phyloP scores from a whole-genome alignment of 2,329 filamentous ascomycete species.

The Fusarium armeniacum region DNA sequence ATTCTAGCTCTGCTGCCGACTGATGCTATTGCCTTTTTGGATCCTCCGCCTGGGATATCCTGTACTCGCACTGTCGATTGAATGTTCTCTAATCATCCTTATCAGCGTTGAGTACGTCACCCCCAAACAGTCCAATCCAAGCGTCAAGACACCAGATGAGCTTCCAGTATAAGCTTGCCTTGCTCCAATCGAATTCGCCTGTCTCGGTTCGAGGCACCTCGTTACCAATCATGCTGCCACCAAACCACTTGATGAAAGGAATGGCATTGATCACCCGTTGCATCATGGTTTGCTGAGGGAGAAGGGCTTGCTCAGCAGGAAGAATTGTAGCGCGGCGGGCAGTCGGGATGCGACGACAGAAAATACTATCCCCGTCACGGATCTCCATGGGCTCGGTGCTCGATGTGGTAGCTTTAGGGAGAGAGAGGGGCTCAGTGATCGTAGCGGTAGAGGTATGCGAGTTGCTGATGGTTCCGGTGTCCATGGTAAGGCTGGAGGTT shows the following conservation, averaged over 20 bases:
- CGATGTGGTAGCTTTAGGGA: conserved; percentile 38
- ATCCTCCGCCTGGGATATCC: conserved; percentile 8
- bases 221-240: conserved; percentile 79
- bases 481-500: conserved; percentile 69
- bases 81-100: conserved; percentile 66
- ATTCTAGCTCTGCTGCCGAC: conserved; percentile 27
- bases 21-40: conserved; percentile 1
- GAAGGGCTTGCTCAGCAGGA: conserved; percentile 77
- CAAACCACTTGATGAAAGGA: conserved; percentile 80
- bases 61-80: conserved; percentile 27
- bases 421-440: conserved; percentile 54
- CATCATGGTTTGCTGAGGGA: conserved; percentile 75
- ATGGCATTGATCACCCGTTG: conserved; percentile 75
- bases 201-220: conserved; percentile 79
- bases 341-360: conserved; percentile 74
- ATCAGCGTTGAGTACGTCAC: conserved; percentile 69
- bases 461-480: conserved; percentile 66
- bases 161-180: conserved; percentile 76
- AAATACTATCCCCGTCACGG: conserved; percentile 58
- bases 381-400: conserved; percentile 51
- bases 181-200: conserved; percentile 82
- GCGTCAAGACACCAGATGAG: conserved; percentile 74
- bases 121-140: conserved; percentile 70
- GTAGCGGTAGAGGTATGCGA: conserved; percentile 62
- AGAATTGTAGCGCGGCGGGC: conserved; percentile 75